phyloP scores from a whole-genome alignment of 1,284 basidiomycete species.

The Chondrostereum purpureum region DNA sequence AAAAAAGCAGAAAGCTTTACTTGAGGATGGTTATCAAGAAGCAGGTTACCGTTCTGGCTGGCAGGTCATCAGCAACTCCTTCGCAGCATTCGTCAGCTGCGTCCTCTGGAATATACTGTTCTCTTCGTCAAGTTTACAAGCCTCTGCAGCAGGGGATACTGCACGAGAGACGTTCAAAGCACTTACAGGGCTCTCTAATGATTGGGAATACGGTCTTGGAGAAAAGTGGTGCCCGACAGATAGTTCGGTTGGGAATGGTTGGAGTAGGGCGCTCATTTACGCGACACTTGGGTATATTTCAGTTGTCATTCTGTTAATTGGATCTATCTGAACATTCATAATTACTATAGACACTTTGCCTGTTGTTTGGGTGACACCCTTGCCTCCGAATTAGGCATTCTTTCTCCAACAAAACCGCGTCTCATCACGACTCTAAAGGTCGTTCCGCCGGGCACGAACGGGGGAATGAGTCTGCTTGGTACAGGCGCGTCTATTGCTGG shows the following conservation, averaged over 20 bases:
- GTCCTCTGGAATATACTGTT: constrained; percentile 60
- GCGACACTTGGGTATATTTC: constrained; percentile 70
- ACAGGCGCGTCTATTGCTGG: constrained; percentile 71
- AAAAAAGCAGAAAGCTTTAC: constrained; percentile 58
- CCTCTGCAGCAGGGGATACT: constrained; percentile 1
- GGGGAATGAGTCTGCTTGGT: constrained; percentile 74
- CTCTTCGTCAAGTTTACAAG: constrained; percentile 18
- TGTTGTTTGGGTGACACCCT: constrained; percentile 82
- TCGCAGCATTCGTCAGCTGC: constrained; percentile 62
- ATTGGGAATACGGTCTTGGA: constrained; percentile 16
- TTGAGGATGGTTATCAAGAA: constrained; percentile 76
- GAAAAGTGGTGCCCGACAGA: constrained; percentile 50
- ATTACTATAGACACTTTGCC: constrained; percentile 58
- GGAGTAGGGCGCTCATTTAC: constrained; percentile 58
- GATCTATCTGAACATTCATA: background rate
- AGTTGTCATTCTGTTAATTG: constrained; percentile 25
- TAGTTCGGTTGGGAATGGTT: constrained; percentile 29
- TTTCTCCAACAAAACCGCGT: constrained; percentile 60
- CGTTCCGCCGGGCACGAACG: constrained; percentile 91
- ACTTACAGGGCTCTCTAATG: constrained; percentile 12
- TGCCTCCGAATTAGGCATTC: constrained; percentile 78
- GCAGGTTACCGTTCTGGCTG: constrained; percentile 66
- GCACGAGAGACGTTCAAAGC: too few species aligned
- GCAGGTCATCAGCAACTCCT: constrained; percentile 80
- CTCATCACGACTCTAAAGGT: constrained; percentile 67